phyloP scores from a whole-genome alignment of 1,284 basidiomycete species.

The Taiwanofungus camphoratus region DNA sequence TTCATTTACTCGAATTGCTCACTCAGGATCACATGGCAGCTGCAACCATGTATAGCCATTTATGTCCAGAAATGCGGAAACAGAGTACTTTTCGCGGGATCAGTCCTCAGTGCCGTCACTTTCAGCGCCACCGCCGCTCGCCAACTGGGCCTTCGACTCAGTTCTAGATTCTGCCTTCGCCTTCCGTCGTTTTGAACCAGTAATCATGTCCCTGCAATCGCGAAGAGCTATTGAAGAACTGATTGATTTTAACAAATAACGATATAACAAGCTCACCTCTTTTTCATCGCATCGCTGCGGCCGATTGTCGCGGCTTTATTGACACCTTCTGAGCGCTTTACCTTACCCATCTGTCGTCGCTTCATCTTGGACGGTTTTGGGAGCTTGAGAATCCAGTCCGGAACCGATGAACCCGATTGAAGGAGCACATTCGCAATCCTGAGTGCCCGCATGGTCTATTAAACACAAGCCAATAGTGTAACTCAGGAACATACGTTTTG shows the following conservation, averaged over 20 bases:
- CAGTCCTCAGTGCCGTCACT: conserved; percentile 5
- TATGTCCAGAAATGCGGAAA: too few relatives aligned
- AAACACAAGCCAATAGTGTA: too few relatives aligned
- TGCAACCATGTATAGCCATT: too few relatives aligned
- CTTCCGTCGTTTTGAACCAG: conserved; percentile 17
- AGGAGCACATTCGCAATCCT: conserved; percentile 91
- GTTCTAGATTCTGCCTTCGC: conserved; percentile 15
- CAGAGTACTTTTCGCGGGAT: not conserved
- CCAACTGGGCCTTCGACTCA: not conserved
- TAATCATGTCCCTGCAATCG: conserved; percentile 11
- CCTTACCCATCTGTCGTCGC: conserved; percentile 78
- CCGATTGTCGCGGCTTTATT: conserved; percentile 72
- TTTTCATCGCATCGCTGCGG: conserved; percentile 67
- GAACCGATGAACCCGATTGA: conserved; percentile 83
- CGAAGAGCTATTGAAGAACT: conserved; percentile 3
- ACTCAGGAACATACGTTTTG: conserved; percentile 58
- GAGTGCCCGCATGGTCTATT: not conserved
- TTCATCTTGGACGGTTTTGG: conserved; percentile 88
- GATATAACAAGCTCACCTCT: conserved; percentile 42
- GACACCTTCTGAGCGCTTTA: conserved; percentile 73
- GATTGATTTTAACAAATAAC: not conserved
- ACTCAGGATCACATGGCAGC: too few relatives aligned
- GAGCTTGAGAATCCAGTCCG: conserved; percentile 86
- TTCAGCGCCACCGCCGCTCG: conserved; percentile 1
- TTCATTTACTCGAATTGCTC: too few relatives aligned